These are phyloP conservation scores for Phoma sp. DNA, from an alignment of 2,329 filamentous ascomycete species.

Conservation along the genomic window DNA sequence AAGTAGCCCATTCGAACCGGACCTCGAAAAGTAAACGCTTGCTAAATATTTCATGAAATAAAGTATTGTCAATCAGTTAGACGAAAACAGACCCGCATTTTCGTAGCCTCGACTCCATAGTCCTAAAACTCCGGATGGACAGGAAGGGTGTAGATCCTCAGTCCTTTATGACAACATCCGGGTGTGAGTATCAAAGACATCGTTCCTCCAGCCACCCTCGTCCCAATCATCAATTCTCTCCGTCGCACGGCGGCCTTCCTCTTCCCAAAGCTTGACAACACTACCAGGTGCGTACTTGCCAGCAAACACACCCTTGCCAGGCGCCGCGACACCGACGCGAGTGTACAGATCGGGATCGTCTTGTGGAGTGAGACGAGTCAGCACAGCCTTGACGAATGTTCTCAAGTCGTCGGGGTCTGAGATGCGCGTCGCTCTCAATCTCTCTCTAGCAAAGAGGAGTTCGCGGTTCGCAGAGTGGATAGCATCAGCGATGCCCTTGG, in stretches of 20 bases:
- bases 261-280: slow-evolving; percentile 86
- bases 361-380: slow-evolving; percentile 74
- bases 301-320: slow-evolving; percentile 71
- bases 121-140: too few species aligned
- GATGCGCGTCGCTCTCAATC: slow-evolving; percentile 83
- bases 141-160: not conserved
- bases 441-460: slow-evolving; percentile 82
- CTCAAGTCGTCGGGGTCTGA: slow-evolving; percentile 77
- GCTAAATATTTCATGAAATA: slow-evolving; percentile 4
- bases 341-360: slow-evolving; percentile 79
- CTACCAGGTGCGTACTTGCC: slow-evolving; percentile 89
- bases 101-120: not conserved
- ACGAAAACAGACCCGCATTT: slow-evolving; percentile 2
- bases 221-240: slow-evolving; percentile 78
- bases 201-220: slow-evolving; percentile 79
- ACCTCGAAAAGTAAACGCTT: not conserved
- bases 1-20: too few species aligned
- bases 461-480: slow-evolving; percentile 82
- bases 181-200: slow-evolving; percentile 70
- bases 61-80: not conserved
- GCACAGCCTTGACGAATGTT: slow-evolving; percentile 82
- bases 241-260: slow-evolving; percentile 72
- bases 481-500: slow-evolving; percentile 70
- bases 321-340: slow-evolving; percentile 71
- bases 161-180: slow-evolving; percentile 30